Base-by-base conservation (phyloP, 2,329 filamentous ascomycete species). In the Cladophialophora yegresii region DNA sequence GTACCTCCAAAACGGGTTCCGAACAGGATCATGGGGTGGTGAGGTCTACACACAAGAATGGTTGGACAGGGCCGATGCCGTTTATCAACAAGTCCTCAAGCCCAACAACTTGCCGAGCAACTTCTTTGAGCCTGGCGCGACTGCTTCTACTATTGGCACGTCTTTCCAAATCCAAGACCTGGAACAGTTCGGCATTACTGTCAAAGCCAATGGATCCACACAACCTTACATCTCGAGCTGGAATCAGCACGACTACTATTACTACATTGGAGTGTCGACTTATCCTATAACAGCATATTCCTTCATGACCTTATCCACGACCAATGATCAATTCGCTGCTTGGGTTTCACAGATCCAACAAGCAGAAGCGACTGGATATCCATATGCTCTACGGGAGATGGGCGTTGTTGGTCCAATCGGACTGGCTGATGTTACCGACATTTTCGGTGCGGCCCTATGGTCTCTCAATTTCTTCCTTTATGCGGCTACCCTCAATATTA, bases 241-340 rank as follows among this genome's bases (percentile, higher is more conserved):
- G 81, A 83, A 83, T 67, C 81, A 83, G 73, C 82, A 84, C 71
- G 79, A 83, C 71, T 84, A 83, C 73, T 82, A 80, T 70, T 83
- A 83, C 69, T 83, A 81, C 71, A 78, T 83, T 64, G 79, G 77
- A 33, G 80, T 83, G 4, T 80, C 81, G 5, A 71, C 71, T 1
- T 77, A 76, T 58, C 71, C 75, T 1, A 70, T 84, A 47, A 82
- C 79, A 0, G 75, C 83, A 6, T 72, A 78, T 65, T 73, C 76
- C 40, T 76, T 83, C 49, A 79, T 81, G 77, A 72, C 78, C 57
- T 75, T 83, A 45, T 75, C 77, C 58, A 78, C 75, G 40, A 83
- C 80, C 43, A 79, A 81, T 57, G 73, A 73, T 50, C 81, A 83
- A 67, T 82, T 83, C 70, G 70, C 67, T 6, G 80, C 80, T 59